Evolutionary conservation across 805 yeast genomes (phyloP), one percentile per base, ranked within the genome.

Genomic region (Kluyveromyces siamensis): DNA sequence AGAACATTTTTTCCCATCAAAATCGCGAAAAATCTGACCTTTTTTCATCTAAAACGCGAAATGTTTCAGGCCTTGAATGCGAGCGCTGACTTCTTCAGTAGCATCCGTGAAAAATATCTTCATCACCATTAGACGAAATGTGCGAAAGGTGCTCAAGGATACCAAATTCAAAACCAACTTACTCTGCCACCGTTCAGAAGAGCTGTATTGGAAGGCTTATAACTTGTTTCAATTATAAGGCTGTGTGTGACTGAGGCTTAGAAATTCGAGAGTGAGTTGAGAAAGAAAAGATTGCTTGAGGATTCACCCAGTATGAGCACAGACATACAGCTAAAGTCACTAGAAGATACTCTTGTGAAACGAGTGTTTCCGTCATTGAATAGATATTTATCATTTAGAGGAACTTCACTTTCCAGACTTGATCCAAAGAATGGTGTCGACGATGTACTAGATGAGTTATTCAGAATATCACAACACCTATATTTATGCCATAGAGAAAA

Each of bases 351-450:
- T 30, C 35, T 30, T 30, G 35, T 30, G 8, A 10, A 30, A 30
- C 13, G 18, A 27, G 36, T 43, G 2, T 19, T 43, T 13, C 45
- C 39, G 13, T 18, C 39, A 9, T n/a, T 43, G 38, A 43, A 14
- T 21, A 10, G 39, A 6, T 43, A 33, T 21, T 35, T 43, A n/a
- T 37, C 35, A 36, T 27, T 11, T 27, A 36, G 27, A 25, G 39
- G 33, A 9, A 16, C 4, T 14, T 35, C 45, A 14, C 27, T 10
- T 16, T 46, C 49, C 14, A 27, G 39, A 6, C 44, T 41, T 35
- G 50, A 50, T 48, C 52, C 52, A 17, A 37, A 38, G 40, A 40
- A 38, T 37, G 14, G 25, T 6, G 13, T 41, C 8, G 41, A 44
- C 27, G 47, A 39, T 30, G 41, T 43, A 16, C 13, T 40, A 10